These are phyloP conservation scores for Ceratocystis colombiana DNA, from an alignment of 2,329 filamentous ascomycete genomes.

Conservation along the genomic window DNA sequence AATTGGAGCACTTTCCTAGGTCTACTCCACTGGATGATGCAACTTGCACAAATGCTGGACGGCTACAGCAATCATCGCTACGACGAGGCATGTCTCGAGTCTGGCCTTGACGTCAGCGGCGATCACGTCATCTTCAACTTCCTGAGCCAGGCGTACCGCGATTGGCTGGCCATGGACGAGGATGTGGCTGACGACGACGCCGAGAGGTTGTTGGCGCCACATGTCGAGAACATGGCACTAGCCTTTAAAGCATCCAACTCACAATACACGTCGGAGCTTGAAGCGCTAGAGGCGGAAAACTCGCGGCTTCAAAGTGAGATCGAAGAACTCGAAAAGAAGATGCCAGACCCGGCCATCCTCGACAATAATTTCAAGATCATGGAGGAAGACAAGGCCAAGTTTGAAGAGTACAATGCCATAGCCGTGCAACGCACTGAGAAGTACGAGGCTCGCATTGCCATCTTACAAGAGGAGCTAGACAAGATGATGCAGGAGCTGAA, in stretches of 20 bases:
- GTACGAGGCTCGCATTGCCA: constrained; percentile 67
- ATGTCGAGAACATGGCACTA: constrained; percentile 75
- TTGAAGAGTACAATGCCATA: constrained; percentile 83
- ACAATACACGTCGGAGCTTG: constrained; percentile 72
- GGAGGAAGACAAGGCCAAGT: constrained; percentile 89
- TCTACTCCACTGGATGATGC: constrained; percentile 98
- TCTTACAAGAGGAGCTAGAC: constrained; percentile 77
- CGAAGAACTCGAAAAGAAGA: constrained; percentile 76
- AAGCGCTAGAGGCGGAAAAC: constrained; percentile 78
- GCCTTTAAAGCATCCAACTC: constrained; percentile 80
- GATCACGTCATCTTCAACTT: constrained; percentile 95
- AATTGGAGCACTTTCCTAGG: constrained; percentile 96
- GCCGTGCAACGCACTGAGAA: constrained; percentile 81
- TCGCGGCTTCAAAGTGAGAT: constrained; percentile 73
- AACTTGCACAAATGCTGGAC: constrained; percentile 87
- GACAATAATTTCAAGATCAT: constrained; percentile 88
- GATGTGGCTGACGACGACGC: constrained; percentile 79
- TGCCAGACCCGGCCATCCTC: constrained; percentile 69
- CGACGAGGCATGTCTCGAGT: constrained; percentile 80
- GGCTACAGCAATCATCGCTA: constrained; percentile 68
- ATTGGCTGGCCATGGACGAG: constrained; percentile 88
- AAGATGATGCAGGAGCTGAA: constrained; percentile 65
- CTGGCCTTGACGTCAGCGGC: constrained; percentile 74
- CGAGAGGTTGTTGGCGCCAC: constrained; percentile 66
- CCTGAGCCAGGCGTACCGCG: constrained; percentile 76